These are phyloP conservation scores for Penicillium sp. DNA, from an alignment of 2,329 filamentous ascomycete species.

Conservation along the genomic window DNA sequence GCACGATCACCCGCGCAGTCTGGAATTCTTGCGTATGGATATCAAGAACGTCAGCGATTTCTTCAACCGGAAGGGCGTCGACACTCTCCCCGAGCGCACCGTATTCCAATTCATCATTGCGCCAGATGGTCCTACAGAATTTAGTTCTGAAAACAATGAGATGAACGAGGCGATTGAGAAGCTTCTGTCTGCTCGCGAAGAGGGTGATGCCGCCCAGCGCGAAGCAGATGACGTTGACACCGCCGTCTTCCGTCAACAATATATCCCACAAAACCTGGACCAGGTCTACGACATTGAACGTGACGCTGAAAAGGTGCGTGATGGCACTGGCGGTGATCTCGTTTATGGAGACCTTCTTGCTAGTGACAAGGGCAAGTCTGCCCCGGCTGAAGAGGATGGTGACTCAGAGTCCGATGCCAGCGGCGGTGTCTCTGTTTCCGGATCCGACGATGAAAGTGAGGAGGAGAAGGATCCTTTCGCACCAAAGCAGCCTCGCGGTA, in stretches of 20 bases:
- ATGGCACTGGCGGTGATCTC: constrained; percentile 74
- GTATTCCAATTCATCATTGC: constrained; percentile 82
- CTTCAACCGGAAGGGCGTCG: constrained; percentile 83
- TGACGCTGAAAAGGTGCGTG: constrained; percentile 76
- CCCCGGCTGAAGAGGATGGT: constrained; percentile 41
- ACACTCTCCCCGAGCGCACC: constrained; percentile 76
- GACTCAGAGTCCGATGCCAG: constrained; percentile 40
- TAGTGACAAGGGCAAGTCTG: constrained; percentile 52
- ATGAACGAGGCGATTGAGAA: constrained; percentile 68
- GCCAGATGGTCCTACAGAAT: constrained; percentile 52
- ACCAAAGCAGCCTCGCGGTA: constrained; percentile 74
- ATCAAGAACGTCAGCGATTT: constrained; percentile 97
- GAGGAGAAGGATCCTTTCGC: constrained; percentile 59
- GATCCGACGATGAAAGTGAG: constrained; percentile 45
- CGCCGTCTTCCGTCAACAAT: constrained; percentile 93
- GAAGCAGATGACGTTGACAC: constrained; percentile 69
- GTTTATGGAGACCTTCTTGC: constrained; percentile 86
- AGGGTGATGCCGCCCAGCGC: constrained; percentile 55
- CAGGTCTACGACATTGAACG: constrained; percentile 97
- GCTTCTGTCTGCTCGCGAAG: constrained; percentile 64
- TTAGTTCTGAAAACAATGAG: constrained; percentile 51
- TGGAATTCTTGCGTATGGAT: constrained; percentile 96
- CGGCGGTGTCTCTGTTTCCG: constrained; percentile 41
- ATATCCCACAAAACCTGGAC: constrained; percentile 92
- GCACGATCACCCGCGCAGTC: constrained; percentile 87